A percentile compares a stretch with the other conserved stretches of the same genome.
Evolutionary conservation across 2,329 filamentous ascomycete genomes (phyloP).

Genomic region (Colletotrichum destructivum): DNA sequence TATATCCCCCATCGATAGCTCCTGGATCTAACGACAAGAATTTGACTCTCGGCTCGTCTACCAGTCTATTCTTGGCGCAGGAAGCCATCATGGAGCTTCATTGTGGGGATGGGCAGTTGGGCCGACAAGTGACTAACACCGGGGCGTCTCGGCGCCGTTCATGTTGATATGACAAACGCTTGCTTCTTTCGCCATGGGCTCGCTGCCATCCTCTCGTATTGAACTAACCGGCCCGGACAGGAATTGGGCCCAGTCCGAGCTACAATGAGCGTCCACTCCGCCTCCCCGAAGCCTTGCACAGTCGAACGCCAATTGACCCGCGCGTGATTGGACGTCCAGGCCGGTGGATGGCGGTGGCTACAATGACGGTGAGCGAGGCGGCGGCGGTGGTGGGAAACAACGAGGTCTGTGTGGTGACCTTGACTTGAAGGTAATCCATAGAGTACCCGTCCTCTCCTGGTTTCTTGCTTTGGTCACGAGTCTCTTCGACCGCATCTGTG

Average conservation of each 20-base stretch:
- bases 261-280: slow-evolving; percentile 7
- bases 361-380: slow-evolving; percentile 10
- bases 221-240: neutral
- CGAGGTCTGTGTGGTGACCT: slow-evolving; percentile 29
- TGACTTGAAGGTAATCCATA: neutral
- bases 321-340: slow-evolving; percentile 7
- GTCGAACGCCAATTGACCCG: slow-evolving; percentile 3
- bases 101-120: slow-evolving; percentile 27
- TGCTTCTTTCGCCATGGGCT: slow-evolving; percentile 13
- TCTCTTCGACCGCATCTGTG: neutral
- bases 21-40: neutral
- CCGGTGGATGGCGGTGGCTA: neutral
- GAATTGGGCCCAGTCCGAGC: slow-evolving; percentile 18
- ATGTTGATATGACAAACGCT: slow-evolving; percentile 13
- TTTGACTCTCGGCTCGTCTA: neutral
- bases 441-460: neutral
- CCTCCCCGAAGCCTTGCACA: slow-evolving; percentile 19
- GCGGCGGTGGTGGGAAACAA: slow-evolving; percentile 15
- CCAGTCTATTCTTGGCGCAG: slow-evolving; percentile 26
- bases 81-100: slow-evolving; percentile 11
- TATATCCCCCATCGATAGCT: slow-evolving; percentile 24
- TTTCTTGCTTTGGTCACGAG: neutral
- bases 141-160: slow-evolving; percentile 31
- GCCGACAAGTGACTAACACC: slow-evolving; percentile 17
- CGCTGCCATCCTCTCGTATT: slow-evolving; percentile 21